Evolutionary conservation across 257 asterid genomes (phyloP), one percentile per base, ranked within the genome.

Genomic region (Fraxinus pennsylvanica): DNA sequence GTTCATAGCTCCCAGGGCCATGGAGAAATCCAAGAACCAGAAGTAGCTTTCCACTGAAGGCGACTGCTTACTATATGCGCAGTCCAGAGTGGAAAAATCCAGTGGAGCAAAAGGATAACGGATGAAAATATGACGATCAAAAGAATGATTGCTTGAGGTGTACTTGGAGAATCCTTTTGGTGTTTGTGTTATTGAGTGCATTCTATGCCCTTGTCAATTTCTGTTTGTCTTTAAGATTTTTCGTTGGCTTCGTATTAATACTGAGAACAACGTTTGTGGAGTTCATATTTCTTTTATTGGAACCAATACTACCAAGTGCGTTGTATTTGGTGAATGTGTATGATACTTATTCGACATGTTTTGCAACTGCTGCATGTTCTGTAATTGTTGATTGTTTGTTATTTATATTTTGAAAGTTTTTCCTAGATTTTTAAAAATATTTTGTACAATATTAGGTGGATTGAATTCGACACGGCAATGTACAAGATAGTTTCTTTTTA

Each of bases 1-100:
- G 63, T 71, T 71, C 73, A 74, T 88, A 86, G 94, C 92, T 76
- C 94, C 94, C 3, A 81, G 91, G 86, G 84, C 89, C 0, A 73
- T 79, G 82, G 94, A 88, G 76, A 76, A 66, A 84, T 79, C 87
- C 84, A 88, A 85, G 88, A 87, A 83, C 84, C 80, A 80, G 82
- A 87, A 70, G 83, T 90, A 82, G 87, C 78, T 43, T 25, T 30
- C 72, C 35, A 10, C 57, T 14, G 14, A 61, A 77, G 76, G 63
- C 1, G 9, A 39, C 50, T 76, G 85, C 72, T 76, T 76, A 74
- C 81, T 74, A 76, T 74, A 59, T 39, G 84, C 67, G 33, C 21
- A 7, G 75, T 66, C 68, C 9, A 33, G 75, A 65, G 77, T 78
- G 59, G 67, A 47, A 74, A 21, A 32, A 57, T 59, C 35, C 9